Conservation (phyloP, 257 asterid genomes). For the Echium plantagineum region DNA sequence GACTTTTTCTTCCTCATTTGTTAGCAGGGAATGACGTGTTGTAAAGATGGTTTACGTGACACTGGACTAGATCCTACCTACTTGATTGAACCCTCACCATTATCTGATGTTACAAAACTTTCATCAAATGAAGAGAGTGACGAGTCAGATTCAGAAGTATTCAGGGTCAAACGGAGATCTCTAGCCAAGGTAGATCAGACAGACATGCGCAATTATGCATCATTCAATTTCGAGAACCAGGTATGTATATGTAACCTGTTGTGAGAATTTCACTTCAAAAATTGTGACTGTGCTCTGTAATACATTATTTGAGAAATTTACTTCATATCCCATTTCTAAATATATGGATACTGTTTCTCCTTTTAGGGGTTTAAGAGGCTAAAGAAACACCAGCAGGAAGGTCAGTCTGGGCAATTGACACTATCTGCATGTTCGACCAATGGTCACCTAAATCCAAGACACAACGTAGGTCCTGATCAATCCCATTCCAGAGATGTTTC, state of each 20-base stretch:
- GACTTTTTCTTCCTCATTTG: slow-evolving; percentile 13
- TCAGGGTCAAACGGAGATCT: slow-evolving; percentile 79
- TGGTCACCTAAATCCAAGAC: slow-evolving; percentile 13
- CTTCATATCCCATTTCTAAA: not conserved
- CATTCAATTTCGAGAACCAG: slow-evolving; percentile 44
- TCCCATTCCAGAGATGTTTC: slow-evolving; percentile 21
- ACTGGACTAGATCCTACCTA: too few relatives aligned
- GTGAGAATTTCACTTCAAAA: too few relatives aligned
- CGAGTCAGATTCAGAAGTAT: slow-evolving; percentile 78
- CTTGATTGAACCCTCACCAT: too few relatives aligned
- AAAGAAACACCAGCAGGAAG: slow-evolving; percentile 50
- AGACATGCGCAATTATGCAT: slow-evolving; percentile 22
- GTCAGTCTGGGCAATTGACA: slow-evolving; percentile 19
- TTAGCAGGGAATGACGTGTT: not conserved
- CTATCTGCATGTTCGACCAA: slow-evolving; percentile 23
- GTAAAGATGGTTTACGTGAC: too few relatives aligned
- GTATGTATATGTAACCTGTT: slow-evolving; percentile 17
- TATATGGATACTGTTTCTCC: not conserved
- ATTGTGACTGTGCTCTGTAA: too few relatives aligned
- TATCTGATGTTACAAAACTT: slow-evolving; percentile 21
- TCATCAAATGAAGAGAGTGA: slow-evolving; percentile 41
- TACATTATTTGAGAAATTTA: too few relatives aligned
- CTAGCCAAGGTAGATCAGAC: slow-evolving; percentile 41
- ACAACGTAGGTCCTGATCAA: slow-evolving; percentile 13
- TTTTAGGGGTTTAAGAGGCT: slow-evolving; percentile 53